phyloP scores from a whole-genome alignment of 1,139 yeast genomes.

The Debaryomycetaceae sp. region DNA sequence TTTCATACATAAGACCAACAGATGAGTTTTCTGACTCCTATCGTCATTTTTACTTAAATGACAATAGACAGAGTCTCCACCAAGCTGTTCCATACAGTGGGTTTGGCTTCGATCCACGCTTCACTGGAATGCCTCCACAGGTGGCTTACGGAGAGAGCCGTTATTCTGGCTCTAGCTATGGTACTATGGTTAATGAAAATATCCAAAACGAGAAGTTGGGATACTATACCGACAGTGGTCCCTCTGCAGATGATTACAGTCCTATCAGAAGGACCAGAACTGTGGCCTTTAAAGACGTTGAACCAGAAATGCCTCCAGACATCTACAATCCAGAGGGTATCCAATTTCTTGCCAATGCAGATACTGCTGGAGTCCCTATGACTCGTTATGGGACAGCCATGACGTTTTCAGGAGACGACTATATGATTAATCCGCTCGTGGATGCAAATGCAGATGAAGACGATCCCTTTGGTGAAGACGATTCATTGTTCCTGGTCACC shows the following conservation, averaged over 20 bases:
- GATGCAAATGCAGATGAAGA: constrained; percentile 39
- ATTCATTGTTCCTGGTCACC: constrained; percentile 41
- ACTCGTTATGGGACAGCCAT: constrained; percentile 6
- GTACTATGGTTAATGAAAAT: constrained; percentile 22
- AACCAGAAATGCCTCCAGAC: constrained; percentile 33
- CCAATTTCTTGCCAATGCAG: constrained; percentile 18
- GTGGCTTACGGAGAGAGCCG: background rate
- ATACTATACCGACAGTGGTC: background rate
- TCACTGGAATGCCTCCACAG: background rate
- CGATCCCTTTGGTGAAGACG: constrained; percentile 48
- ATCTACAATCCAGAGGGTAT: constrained; percentile 27
- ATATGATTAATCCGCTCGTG: constrained; percentile 38
- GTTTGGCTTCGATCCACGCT: background rate
- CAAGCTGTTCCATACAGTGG: background rate
- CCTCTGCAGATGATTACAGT: background rate
- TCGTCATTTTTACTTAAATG: background rate
- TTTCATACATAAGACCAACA: background rate
- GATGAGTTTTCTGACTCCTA: background rate
- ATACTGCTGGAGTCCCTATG: constrained; percentile 1
- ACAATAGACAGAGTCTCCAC: background rate
- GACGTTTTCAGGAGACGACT: constrained; percentile 39
- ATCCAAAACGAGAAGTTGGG: constrained; percentile 13
- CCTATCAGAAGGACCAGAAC: constrained; percentile 18
- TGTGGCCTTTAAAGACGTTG: constrained; percentile 33
- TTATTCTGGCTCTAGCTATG: constrained; percentile 14